Base-by-base conservation (phyloP, 192 early-diverging fungal genomes). In the Kickxella alabastrina region DNA sequence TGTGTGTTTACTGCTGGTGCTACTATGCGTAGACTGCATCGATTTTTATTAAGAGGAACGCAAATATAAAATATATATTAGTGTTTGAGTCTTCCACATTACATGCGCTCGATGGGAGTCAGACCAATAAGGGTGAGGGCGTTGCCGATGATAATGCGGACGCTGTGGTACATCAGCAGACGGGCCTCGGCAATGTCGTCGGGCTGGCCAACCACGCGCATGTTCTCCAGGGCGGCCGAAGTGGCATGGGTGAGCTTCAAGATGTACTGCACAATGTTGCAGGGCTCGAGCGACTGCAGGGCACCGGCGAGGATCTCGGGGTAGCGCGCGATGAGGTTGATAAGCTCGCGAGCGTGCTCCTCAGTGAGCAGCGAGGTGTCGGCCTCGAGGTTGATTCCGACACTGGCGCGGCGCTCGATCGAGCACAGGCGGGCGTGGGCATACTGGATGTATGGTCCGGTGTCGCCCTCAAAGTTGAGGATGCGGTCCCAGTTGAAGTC, bases 381-480 rank as follows among this genome's bases (percentile, higher is more conserved):
- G 0, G 79, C 85, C 21, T 83, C 71, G 10, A 69, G 75, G 59
- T 81, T 85, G 52, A 88, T 67, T 29, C 59, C 49, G 52, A 83
- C 66, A 43, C 65, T 78, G 10, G 82, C 77, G 57, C 82, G 86
- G 60, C 95, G 92, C 78, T 94, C 89, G 39, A 99, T 87, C 54
- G 93, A 95, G 77, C 89, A 91, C 29, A 96, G 78, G 65, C 97
- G 95, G 26, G 97, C 85, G 67, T 99, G 95, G n/a, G 95, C 88
- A 66, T 95, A 99, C 80, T 97, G 95, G 22, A 98, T 78, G 78
- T 98, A 98, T 17, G 96, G 96, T n/a, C 95, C 97, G 26, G 97
- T 99, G 75, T 95, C 92, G 60, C 97, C 97, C 68, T 98, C 93
- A 60, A 95, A 95, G 52, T 84, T 81, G 61, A 94, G 86, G 85